phyloP scores from a whole-genome alignment of 352 stramenopile species.

The Globisporangium nagaii region DNA sequence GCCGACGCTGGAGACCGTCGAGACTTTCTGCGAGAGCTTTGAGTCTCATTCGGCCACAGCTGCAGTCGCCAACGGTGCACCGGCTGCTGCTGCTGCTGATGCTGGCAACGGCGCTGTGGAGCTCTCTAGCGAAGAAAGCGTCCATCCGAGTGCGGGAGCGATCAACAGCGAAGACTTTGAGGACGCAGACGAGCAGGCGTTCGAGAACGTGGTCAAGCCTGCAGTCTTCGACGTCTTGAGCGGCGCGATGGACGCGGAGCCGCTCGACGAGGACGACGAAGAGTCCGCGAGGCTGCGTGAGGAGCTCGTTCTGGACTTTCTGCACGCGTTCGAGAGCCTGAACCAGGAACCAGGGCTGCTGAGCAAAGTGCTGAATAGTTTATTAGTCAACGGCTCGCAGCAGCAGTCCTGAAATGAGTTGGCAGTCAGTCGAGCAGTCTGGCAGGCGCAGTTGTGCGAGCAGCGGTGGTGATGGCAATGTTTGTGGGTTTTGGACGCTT shows the following conservation, averaged over 20 bases:
- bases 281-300: slow-evolving; percentile 46
- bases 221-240: slow-evolving; percentile 73
- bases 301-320: slow-evolving; percentile 71
- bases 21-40: too few species aligned
- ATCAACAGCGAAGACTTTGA: slow-evolving; percentile 10
- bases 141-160: slow-evolving; percentile 14
- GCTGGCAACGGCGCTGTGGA: neutral
- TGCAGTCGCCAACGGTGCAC: too few species aligned
- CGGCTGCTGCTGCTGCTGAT: neutral
- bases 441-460: too few species aligned
- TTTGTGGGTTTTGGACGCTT: neutral
- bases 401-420: slow-evolving; percentile 6
- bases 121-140: neutral
- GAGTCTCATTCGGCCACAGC: too few species aligned
- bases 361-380: slow-evolving; percentile 53
- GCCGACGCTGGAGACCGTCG: slow-evolving; percentile 3
- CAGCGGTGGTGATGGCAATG: neutral
- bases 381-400: slow-evolving; percentile 21
- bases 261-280: slow-evolving; percentile 14
- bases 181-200: slow-evolving; percentile 43
- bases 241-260: slow-evolving; percentile 25
- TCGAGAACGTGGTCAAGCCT: slow-evolving; percentile 70
- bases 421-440: too few species aligned
- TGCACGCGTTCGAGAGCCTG: slow-evolving; percentile 73
- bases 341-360: slow-evolving; percentile 59